phyloP scores from a whole-genome alignment of 1,139 yeast genomes.

The Kodamaea ohmeri region DNA sequence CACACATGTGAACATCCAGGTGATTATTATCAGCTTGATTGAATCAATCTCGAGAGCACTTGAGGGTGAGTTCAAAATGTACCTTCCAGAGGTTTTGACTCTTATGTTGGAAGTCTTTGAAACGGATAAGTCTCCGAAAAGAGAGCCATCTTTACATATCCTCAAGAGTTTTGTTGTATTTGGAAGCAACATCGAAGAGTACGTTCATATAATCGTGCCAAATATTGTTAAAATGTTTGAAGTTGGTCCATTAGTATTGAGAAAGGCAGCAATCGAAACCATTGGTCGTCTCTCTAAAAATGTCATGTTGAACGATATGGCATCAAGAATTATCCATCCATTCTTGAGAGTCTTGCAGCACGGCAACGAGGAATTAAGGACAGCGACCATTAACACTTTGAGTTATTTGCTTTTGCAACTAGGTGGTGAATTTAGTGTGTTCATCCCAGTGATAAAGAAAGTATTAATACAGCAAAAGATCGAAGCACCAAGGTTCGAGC shows the following conservation, averaged over 20 bases:
- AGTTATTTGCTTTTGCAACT: conserved; percentile 76
- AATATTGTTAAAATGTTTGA: conserved; percentile 81
- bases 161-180: conserved; percentile 84
- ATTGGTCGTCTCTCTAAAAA: conserved; percentile 77
- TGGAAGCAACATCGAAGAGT: conserved; percentile 86
- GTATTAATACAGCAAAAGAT: conserved; percentile 62
- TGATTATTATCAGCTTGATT: conserved; percentile 73
- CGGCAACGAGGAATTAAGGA: conserved; percentile 60
- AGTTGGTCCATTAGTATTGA: conserved; percentile 54
- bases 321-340: conserved; percentile 88
- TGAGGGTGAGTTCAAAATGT: conserved; percentile 88
- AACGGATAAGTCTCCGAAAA: conserved; percentile 64
- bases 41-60: conserved; percentile 84
- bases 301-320: conserved; percentile 80
- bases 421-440: conserved; percentile 82
- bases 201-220: conserved; percentile 81
- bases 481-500: conserved; percentile 76
- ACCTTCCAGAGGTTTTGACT: conserved; percentile 75
- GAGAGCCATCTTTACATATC: conserved; percentile 70
- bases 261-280: conserved; percentile 78
- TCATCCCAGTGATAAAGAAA: conserved; percentile 81
- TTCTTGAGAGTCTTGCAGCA: conserved; percentile 65
- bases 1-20: conserved; percentile 62
- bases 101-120: conserved; percentile 75
- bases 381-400: conserved; percentile 72